These are phyloP conservation scores for Aspergillus sp. DNA, from an alignment of 2,329 filamentous ascomycete genomes.

Conservation along the genomic window DNA sequence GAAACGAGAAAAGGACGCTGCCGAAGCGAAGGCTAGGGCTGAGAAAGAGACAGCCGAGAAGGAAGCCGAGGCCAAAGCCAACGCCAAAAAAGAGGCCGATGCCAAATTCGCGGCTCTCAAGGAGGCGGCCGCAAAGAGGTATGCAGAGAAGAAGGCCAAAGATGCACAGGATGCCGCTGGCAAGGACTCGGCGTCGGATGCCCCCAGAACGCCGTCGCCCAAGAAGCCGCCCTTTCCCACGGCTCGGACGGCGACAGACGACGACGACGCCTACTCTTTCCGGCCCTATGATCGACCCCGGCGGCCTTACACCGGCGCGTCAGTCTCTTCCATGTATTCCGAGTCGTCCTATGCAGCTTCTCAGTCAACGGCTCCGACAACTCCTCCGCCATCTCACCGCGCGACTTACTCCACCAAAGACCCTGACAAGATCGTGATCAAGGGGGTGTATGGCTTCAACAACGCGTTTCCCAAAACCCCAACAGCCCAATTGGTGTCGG, in stretches of 20 bases:
- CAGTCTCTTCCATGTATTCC: slow-evolving; percentile 64
- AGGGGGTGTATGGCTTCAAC: slow-evolving; percentile 85
- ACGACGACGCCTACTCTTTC: slow-evolving; percentile 62
- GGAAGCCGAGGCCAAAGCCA: slow-evolving; percentile 43
- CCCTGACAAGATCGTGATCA: slow-evolving; percentile 91
- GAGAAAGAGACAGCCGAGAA: slow-evolving; percentile 52
- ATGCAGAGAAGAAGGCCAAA: slow-evolving; percentile 28
- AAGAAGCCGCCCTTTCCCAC: slow-evolving; percentile 30
- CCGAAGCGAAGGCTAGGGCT: slow-evolving; percentile 25
- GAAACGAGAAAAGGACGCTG: slow-evolving; percentile 21
- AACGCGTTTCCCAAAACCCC: slow-evolving; percentile 83
- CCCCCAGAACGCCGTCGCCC: slow-evolving; percentile 30
- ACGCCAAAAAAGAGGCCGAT: slow-evolving; percentile 30
- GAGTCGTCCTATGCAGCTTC: slow-evolving; percentile 82
- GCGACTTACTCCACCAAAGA: slow-evolving; percentile 79
- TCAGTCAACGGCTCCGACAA: slow-evolving; percentile 72
- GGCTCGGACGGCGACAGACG: slow-evolving; percentile 43
- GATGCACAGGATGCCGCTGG: slow-evolving; percentile 19
- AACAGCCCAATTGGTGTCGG: slow-evolving; percentile 77
- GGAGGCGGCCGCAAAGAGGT: slow-evolving; percentile 30
- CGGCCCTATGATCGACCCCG: slow-evolving; percentile 66
- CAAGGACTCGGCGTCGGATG: slow-evolving; percentile 8
- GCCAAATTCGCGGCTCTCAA: slow-evolving; percentile 30
- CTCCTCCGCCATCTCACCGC: slow-evolving; percentile 68
- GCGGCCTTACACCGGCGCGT: slow-evolving; percentile 49